Percentiles rank a stretch among this genome's conserved stretches.
Evolutionary conservation across 2,329 filamentous ascomycete genomes (phyloP).

Genomic region (Escovopsis sp.): DNA sequence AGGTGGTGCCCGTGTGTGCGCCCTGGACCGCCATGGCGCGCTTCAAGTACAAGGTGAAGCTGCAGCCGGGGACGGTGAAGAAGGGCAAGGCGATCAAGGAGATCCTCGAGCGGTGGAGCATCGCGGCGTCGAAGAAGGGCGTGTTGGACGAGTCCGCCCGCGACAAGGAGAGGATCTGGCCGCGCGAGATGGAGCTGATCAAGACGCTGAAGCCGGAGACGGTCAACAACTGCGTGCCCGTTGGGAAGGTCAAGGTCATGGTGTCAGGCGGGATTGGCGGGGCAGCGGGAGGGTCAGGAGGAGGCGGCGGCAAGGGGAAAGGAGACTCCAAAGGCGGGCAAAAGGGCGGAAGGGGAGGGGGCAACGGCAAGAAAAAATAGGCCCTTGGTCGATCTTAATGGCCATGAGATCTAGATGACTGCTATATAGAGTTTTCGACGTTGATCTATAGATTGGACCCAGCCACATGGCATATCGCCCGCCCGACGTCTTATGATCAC

Average conservation of each 20-base stretch:
- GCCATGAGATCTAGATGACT: too few species aligned
- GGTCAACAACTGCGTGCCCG: conserved; percentile 64
- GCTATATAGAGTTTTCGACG: too few species aligned
- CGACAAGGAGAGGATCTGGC: conserved; percentile 67
- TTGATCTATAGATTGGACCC: too few species aligned
- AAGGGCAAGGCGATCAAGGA: conserved; percentile 92
- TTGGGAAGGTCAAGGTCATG: conserved; percentile 68
- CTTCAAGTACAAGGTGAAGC: conserved; percentile 87
- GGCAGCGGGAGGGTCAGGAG: conserved; percentile 25
- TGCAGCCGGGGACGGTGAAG: conserved; percentile 80
- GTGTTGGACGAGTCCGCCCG: conserved; percentile 43
- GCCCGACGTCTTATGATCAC: too few species aligned
- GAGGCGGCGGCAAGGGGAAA: conserved; percentile 11
- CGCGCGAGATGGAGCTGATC: conserved; percentile 71
- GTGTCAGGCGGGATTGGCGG: conserved; percentile 41
- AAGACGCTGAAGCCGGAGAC: conserved; percentile 69
- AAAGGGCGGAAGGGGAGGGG: conserved; percentile 22
- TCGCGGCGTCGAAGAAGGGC: conserved; percentile 42
- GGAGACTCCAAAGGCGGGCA: conserved; percentile 12
- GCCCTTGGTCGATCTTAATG: neutral
- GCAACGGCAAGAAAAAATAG: conserved; percentile 26
- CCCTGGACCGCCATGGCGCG: conserved; percentile 48
- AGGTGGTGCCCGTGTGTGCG: conserved; percentile 47
- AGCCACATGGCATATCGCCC: too few species aligned
- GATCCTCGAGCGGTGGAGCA: conserved; percentile 67